Conservation (phyloP, 768 basidiomycete species). For the Boletus coccyginus region DNA sequence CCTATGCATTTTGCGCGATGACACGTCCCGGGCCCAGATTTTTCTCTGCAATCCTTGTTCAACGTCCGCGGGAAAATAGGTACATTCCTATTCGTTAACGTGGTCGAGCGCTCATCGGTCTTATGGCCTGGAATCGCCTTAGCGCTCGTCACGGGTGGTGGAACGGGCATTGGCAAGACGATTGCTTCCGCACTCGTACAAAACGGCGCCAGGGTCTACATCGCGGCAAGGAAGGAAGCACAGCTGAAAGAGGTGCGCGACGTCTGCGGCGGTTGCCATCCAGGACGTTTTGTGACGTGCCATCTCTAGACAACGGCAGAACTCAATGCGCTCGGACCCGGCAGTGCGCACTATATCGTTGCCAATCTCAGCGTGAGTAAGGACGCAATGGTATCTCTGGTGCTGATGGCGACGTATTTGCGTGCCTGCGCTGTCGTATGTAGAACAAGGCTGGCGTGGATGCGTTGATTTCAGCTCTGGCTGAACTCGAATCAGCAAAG, state of each 20-base stretch:
- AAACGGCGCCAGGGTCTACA: conserved; percentile 88
- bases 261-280: conserved; percentile 32
- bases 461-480: conserved; percentile 63
- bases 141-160: conserved; percentile 83
- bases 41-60: conserved; percentile 55
- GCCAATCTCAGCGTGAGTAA: conserved; percentile 67
- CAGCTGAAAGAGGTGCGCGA: conserved; percentile 67
- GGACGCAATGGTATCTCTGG: neutral
- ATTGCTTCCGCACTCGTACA: conserved; percentile 79
- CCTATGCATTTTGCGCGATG: neutral
- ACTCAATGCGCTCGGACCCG: conserved; percentile 58
- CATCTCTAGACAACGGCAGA: conserved; percentile 46
- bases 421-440: neutral
- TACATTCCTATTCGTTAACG: conserved; percentile 24
- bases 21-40: conserved; percentile 34
- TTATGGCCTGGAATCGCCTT: neutral
- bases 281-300: neutral
- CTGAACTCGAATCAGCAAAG: conserved; percentile 51
- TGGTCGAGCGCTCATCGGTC: neutral
- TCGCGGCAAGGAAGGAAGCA: conserved; percentile 79
- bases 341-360: conserved; percentile 68
- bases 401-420: neutral
- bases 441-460: conserved; percentile 84
- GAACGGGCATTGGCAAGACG: conserved; percentile 81
- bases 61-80: conserved; percentile 69